Percentiles rank a stretch among this genome's conserved stretches.
These are phyloP conservation scores for Hypoxylon lienhwacheense DNA, from an alignment of 495 filamentous ascomycete genomes.

Conservation along the genomic window DNA sequence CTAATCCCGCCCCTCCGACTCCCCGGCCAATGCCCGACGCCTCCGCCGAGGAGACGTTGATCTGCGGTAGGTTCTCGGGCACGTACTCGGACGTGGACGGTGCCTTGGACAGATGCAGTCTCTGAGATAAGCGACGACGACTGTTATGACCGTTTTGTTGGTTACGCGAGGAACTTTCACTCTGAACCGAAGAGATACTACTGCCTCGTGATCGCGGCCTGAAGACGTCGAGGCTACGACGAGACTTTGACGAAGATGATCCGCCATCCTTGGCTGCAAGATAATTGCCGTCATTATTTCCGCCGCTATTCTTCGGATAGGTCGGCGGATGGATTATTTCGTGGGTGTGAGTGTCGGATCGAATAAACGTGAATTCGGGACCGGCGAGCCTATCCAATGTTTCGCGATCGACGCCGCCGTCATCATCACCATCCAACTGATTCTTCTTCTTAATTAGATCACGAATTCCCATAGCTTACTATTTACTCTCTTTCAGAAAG, in stretches of 20 bases:
- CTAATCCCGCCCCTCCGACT: constrained; percentile 28
- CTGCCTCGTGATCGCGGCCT: constrained; percentile 50
- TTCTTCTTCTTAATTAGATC: constrained; percentile 77
- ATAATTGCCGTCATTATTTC: constrained; percentile 27
- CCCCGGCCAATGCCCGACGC: constrained; percentile 36
- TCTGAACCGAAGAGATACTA: constrained; percentile 48
- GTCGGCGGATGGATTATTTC: constrained; percentile 72
- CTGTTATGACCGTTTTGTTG: constrained; percentile 30
- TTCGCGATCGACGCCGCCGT: constrained; percentile 38
- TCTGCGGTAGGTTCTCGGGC: constrained; percentile 76
- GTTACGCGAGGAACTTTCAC: constrained; percentile 40
- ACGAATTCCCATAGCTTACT: constrained; percentile 65
- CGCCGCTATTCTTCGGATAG: constrained; percentile 36
- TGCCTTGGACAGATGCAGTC: constrained; percentile 65
- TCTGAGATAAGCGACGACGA: constrained; percentile 62
- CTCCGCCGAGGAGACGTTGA: constrained; percentile 49
- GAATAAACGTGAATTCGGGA: constrained; percentile 80
- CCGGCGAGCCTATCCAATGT: constrained; percentile 41
- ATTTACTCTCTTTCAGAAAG: neutral
- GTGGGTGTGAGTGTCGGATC: constrained; percentile 77
- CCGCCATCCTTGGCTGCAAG: constrained; percentile 40
- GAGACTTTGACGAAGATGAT: constrained; percentile 21
- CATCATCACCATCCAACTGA: constrained; percentile 47
- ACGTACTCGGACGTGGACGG: constrained; percentile 71
- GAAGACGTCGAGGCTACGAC: constrained; percentile 43